A percentile compares a stretch with the other conserved stretches of the same genome.
Conservation (phyloP, 2,329 filamentous ascomycete species). For the Ploettnerulaceae sp. region DNA sequence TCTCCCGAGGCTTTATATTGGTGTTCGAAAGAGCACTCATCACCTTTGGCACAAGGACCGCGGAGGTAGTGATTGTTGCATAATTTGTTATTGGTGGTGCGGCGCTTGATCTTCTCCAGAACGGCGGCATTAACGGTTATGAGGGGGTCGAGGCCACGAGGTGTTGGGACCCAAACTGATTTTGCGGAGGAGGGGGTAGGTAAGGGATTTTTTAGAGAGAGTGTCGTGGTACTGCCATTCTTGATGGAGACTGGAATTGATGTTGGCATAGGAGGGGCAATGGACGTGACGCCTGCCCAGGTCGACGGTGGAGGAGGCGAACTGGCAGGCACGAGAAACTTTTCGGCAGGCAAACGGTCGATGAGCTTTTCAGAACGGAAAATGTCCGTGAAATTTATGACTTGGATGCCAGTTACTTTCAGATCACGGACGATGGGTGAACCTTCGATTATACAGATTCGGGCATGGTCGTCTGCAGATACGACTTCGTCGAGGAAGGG, state of each 20-base stretch:
- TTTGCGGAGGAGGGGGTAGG: constrained; percentile 13
- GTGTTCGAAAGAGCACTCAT: constrained; percentile 54
- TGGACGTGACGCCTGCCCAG: constrained; percentile 33
- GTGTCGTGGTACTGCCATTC: constrained; percentile 10
- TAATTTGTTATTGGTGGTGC: constrained; percentile 50
- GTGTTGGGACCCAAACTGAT: constrained; percentile 47
- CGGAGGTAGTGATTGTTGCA: constrained; percentile 60
- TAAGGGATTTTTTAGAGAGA: constrained; percentile 12
- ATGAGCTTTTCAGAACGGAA: constrained; percentile 52
- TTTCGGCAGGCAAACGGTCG: constrained; percentile 34
- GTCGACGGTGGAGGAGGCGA: too few species aligned
- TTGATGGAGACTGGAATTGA: constrained; percentile 21
- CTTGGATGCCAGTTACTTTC: constrained; percentile 41
- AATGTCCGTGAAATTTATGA: constrained; percentile 44
- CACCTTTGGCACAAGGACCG: constrained; percentile 50
- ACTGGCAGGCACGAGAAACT: too few species aligned
- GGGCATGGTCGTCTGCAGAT: constrained; percentile 40
- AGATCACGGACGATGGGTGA: constrained; percentile 47
- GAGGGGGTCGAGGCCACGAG: constrained; percentile 50
- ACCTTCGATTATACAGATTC: constrained; percentile 52
- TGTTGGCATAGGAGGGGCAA: constrained; percentile 21
- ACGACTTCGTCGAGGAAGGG: constrained; percentile 53
- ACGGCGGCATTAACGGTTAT: constrained; percentile 43
- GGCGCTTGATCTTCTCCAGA: constrained; percentile 52
- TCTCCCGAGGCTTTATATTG: constrained; percentile 48